Evolutionary conservation across 768 basidiomycete species (phyloP).

Genomic region (Termitomyces sp.): DNA sequence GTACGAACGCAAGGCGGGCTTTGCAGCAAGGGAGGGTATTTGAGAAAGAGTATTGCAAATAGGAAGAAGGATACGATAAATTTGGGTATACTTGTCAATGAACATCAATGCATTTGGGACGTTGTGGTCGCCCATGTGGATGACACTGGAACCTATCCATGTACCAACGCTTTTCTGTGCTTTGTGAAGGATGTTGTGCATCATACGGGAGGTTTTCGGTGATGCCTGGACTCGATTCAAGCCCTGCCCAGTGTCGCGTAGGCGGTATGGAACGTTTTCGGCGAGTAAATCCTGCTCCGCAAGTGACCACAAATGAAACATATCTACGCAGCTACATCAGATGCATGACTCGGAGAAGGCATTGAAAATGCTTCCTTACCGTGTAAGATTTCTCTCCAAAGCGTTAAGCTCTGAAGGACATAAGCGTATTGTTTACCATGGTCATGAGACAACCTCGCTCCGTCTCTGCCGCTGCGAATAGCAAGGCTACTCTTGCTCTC

Average conservation of each 20-base stretch:
- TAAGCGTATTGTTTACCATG: slow-evolving; percentile 83
- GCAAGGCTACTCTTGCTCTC: slow-evolving; percentile 64
- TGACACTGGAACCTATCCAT: slow-evolving; percentile 84
- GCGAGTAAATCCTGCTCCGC: slow-evolving; percentile 81
- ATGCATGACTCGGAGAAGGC: not conserved
- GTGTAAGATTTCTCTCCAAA: slow-evolving; percentile 84
- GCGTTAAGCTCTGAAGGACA: slow-evolving; percentile 78
- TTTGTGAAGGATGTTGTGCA: slow-evolving; percentile 82
- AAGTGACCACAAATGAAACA: slow-evolving; percentile 84
- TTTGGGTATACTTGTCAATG: slow-evolving; percentile 91
- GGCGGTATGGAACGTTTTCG: slow-evolving; percentile 66
- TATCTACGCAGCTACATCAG: slow-evolving; percentile 41
- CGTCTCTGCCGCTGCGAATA: slow-evolving; percentile 75
- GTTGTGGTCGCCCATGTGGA: slow-evolving; percentile 87
- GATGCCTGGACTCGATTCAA: slow-evolving; percentile 83
- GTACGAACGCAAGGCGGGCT: slow-evolving; percentile 68
- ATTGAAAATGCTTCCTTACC: slow-evolving; percentile 34
- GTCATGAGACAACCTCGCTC: slow-evolving; percentile 78
- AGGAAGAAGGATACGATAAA: slow-evolving; percentile 84
- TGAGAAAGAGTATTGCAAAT: slow-evolving; percentile 79
- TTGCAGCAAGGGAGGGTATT: slow-evolving; percentile 58
- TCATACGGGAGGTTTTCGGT: slow-evolving; percentile 86
- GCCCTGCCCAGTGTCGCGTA: slow-evolving; percentile 88
- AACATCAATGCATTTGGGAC: slow-evolving; percentile 84
- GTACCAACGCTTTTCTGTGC: slow-evolving; percentile 76